Base-by-base conservation (phyloP, 2,329 filamentous ascomycete species). In the Metarhizium rileyi region DNA sequence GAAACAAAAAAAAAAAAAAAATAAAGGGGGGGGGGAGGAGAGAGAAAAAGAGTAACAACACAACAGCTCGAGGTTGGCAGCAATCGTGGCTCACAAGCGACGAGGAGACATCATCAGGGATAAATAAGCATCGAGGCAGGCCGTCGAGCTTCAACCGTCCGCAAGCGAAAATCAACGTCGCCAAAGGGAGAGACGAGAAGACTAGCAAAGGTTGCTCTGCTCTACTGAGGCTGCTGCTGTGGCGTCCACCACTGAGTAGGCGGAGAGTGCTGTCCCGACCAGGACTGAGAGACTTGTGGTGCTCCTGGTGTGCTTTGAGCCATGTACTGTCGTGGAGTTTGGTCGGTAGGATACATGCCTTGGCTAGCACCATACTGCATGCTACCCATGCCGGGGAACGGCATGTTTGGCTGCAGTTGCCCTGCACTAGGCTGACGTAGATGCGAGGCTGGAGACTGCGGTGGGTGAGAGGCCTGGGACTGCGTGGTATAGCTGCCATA, bases 321-420 rank as follows among this genome's bases (percentile, higher is more conserved):
- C 79, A 89, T 77, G 69, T 84, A 85, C 60, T 83, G 78, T 47
- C 81, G 72, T 4, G 79, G 76, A 1, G 78, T 81, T 65, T 83
- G 80, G 44, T 85, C 81, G 26, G 79, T 67, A 18, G 77, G 69
- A 56, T 82, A 83, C 59, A 84, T 77, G 47, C 72, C 73, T 57
- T 81, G 78, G 7, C 73, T 70, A 25, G 75, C 70, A 33, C 73
- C 71, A 58, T 83, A 82, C 30, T 72, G 71, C 65, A 84, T 75
- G 40, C 74, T 73, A 38, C 76, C 76, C 75, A 84, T 82, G 26
- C 74, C 75, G n/a, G 79, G 73, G 59, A 83, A 84, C 49, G 80
- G 78, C 70, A 84, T 74, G 48, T 69, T 71, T 12, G 72, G 73
- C 57, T 79, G 78, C 62, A 83, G 77, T 62, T 77, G 78, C 49